Evolutionary conservation across 139 green algal genomes (phyloP), one percentile per base, ranked within the genome.

Genomic region (Limnomonas spitsbergensis): DNA sequence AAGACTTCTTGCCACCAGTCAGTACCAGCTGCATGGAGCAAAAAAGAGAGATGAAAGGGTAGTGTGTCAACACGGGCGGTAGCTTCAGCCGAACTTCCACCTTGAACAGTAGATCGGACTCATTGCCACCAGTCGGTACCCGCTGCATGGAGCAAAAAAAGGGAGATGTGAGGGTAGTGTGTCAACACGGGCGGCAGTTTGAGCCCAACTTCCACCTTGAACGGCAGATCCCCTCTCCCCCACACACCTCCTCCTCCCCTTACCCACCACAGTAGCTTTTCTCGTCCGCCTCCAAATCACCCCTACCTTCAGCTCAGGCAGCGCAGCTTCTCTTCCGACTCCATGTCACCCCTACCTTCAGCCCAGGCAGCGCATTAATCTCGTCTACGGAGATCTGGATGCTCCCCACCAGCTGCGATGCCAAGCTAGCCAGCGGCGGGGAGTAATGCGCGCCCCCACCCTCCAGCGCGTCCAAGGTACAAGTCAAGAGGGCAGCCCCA

Each of bases 201-300:
- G 20, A 84, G 74, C 38, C 53, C 78, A n/a, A 75, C 54, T 29
- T 54, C 61, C 31, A 84, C 74, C 32, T 84, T 75, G 32, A 84
- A 80, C 29, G 80, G 80, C 37, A 80, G 52, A 47, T 72, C n/a
- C n/a, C n/a, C n/a, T n/a, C n/a, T n/a, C n/a, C n/a, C n/a, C n/a
- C n/a, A n/a, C n/a, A n/a, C n/a, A n/a, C n/a, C n/a, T n/a, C n/a
- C n/a, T n/a, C n/a, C n/a, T n/a, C n/a, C n/a, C n/a, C n/a, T n/a
- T n/a, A n/a, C n/a, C n/a, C n/a, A n/a, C n/a, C n/a, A n/a, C n/a
- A n/a, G n/a, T n/a, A n/a, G n/a, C n/a, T n/a, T n/a, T n/a, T n/a
- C n/a, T n/a, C n/a, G n/a, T n/a, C n/a, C n/a, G n/a, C n/a, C n/a
- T n/a, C n/a, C n/a, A n/a, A n/a, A n/a, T n/a, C n/a, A n/a, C n/a